Base-by-base conservation (phyloP, 2,329 filamentous ascomycete genomes). In the Fusarium papillatum region DNA sequence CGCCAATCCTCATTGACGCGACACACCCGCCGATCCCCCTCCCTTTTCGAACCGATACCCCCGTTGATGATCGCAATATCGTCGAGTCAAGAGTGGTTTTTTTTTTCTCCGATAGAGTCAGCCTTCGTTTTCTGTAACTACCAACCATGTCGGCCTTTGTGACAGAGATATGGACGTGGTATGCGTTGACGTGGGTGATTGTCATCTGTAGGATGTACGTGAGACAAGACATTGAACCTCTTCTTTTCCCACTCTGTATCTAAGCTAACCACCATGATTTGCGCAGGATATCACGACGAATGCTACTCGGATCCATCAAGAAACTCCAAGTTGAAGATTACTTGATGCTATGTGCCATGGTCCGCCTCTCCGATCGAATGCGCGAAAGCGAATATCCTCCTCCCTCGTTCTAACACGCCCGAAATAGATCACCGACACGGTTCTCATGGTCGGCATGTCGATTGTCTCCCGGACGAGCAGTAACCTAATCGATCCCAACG, bases 241-340 rank as follows among this genome's bases (percentile, higher is more conserved):
- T 16, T 34, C 6, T 16, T 13, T 36, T 36, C 13, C 14, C 14
- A 14, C 34, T 36, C 5, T 14, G 34, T 36, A 43, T 19, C 50
- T 34, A 36, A 57, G 26, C 50, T 57, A 36, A 57, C 50, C 43
- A 66, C 55, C 8, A 26, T 62, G 59, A 22, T 31, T 46, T 60
- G 72, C 39, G 69, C 29, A 86, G 84, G 76, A 73, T 79, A 59
- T 86, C 85, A 39, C 84, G 87, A 76, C 82, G 82, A 50, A 70
- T 85, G 22, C 78, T 86, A 61, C 76, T 85, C 16, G 85, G 86
- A 9, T 88, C 89, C 4, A 77, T 89, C 64, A 86, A 81, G 67
- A 86, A 87, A 66, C 83, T 91, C 43, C 89, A 91, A 75, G 29
- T 81, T 4, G 90, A 92, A 71, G 90, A 92, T 80, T 88, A 84